These are phyloP conservation scores for Colletotrichum neosansevieriae DNA, from an alignment of 2,329 filamentous ascomycete genomes.

Conservation along the genomic window DNA sequence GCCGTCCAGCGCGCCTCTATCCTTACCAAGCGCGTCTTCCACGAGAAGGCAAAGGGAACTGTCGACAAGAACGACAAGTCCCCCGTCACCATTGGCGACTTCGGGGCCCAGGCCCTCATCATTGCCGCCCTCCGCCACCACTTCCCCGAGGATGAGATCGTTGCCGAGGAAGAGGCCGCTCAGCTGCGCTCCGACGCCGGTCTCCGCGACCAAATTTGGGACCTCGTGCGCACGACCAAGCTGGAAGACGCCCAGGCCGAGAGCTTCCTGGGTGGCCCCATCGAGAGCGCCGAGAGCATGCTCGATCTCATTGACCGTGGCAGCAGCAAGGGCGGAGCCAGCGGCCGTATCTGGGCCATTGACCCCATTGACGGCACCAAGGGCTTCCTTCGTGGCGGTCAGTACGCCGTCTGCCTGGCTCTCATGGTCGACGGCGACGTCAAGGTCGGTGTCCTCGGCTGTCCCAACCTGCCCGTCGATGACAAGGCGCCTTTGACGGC, in stretches of 20 bases:
- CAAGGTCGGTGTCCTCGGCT: constrained; percentile 93
- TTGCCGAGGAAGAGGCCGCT: constrained; percentile 94
- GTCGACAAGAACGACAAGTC: constrained; percentile 95
- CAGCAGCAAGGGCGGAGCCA: constrained; percentile 76
- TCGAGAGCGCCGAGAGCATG: constrained; percentile 75
- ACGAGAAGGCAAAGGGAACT: constrained; percentile 94
- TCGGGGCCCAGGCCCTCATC: constrained; percentile 96
- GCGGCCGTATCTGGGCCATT: constrained; percentile 91
- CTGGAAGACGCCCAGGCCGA: constrained; percentile 76
- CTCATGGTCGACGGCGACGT: constrained; percentile 94
- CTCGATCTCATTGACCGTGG: constrained; percentile 75
- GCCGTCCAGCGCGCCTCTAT: constrained; percentile 83
- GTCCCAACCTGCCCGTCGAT: constrained; percentile 93
- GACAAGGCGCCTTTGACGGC: constrained; percentile 78
- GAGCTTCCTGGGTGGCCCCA: constrained; percentile 75
- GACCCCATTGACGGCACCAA: constrained; percentile 99
- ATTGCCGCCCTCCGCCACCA: constrained; percentile 89
- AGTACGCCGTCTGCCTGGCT: constrained; percentile 95
- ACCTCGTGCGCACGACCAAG: constrained; percentile 78
- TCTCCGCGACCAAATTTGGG: constrained; percentile 81
- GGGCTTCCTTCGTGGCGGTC: constrained; percentile 93
- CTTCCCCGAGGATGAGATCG: constrained; percentile 91
- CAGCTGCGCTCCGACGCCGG: constrained; percentile 78
- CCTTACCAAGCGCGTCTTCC: constrained; percentile 66
- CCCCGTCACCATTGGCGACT: constrained; percentile 97